phyloP scores from a whole-genome alignment of 2,329 filamentous ascomycete genomes.

The Cladosporium sp. region DNA sequence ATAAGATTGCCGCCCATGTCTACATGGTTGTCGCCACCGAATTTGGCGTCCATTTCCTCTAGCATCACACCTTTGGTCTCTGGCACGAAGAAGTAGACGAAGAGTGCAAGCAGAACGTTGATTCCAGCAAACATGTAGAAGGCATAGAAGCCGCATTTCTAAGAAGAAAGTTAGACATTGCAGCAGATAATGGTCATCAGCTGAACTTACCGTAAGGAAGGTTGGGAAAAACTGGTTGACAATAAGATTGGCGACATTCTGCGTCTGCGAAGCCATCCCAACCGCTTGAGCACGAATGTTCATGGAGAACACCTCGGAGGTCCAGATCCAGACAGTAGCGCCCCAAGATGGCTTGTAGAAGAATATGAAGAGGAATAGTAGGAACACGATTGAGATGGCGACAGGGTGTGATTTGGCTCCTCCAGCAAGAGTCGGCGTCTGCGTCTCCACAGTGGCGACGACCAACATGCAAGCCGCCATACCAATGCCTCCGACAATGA shows the following conservation, averaged over 20 bases:
- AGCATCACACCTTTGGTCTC: conserved; percentile 45
- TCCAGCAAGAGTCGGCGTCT: conserved; percentile 51
- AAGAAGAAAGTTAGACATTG: not conserved
- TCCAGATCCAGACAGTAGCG: conserved; percentile 69
- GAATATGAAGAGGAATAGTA: conserved; percentile 31
- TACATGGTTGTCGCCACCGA: conserved; percentile 55
- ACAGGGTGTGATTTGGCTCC: conserved; percentile 56
- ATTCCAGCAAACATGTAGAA: conserved; percentile 54
- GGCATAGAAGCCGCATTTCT: conserved; percentile 53
- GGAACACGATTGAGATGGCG: conserved; percentile 64
- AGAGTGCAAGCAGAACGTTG: conserved; percentile 37
- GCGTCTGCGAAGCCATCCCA: conserved; percentile 58
- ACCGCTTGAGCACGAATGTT: conserved; percentile 69
- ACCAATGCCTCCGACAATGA: conserved; percentile 58
- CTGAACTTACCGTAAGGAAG: conserved; percentile 45
- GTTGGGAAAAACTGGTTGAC: conserved; percentile 68
- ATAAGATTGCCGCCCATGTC: conserved; percentile 50
- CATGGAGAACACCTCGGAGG: conserved; percentile 65
- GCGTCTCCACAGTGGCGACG: conserved; percentile 54
- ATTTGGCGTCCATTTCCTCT: conserved; percentile 55
- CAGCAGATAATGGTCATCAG: not conserved
- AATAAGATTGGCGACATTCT: conserved; percentile 61
- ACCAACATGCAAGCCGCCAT: conserved; percentile 41
- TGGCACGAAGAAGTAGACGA: conserved; percentile 41
- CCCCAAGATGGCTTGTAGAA: conserved; percentile 64